phyloP scores from a whole-genome alignment of 2,329 filamentous ascomycete species.

The Sporothrix curviconia region DNA sequence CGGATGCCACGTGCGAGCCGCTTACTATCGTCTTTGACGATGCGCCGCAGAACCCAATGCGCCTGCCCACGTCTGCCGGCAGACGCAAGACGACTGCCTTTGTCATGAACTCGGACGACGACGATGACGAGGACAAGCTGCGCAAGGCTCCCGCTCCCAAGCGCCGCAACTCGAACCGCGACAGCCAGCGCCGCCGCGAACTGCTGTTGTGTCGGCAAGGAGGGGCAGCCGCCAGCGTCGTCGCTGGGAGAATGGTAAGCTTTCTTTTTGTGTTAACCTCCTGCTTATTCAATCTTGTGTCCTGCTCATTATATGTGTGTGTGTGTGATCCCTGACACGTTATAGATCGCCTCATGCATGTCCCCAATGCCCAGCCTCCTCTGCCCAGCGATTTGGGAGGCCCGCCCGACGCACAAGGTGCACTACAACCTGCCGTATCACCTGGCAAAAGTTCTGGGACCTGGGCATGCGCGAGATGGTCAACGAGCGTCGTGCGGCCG shows the following conservation, averaged over 20 bases:
- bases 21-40: too few species aligned
- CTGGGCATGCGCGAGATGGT: conserved; percentile 43
- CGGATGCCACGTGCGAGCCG: too few species aligned
- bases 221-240: conserved; percentile 79
- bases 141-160: conserved; percentile 20
- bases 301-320: too few species aligned
- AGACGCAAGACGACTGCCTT: too few species aligned
- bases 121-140: too few species aligned
- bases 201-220: conserved; percentile 79
- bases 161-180: conserved; percentile 36
- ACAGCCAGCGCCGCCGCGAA: conserved; percentile 58
- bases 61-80: too few species aligned
- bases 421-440: conserved; percentile 74
- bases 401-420: conserved; percentile 73
- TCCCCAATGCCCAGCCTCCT: conserved; percentile 80
- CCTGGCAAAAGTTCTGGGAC: conserved; percentile 81
- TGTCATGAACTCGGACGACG: not conserved
- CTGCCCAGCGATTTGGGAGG: conserved; percentile 74
- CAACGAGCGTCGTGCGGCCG: conserved; percentile 38
- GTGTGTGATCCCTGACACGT: too few species aligned
- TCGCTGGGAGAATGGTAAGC: conserved; percentile 85
- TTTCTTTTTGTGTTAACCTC: not conserved
- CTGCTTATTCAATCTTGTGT: too few species aligned
- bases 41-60: too few species aligned
- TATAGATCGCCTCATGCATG: conserved; percentile 74